Evolutionary conservation across 2,329 filamentous ascomycete species (phyloP), one percentile per base, ranked within the genome.

Genomic region (Celoporthe dispersa): DNA sequence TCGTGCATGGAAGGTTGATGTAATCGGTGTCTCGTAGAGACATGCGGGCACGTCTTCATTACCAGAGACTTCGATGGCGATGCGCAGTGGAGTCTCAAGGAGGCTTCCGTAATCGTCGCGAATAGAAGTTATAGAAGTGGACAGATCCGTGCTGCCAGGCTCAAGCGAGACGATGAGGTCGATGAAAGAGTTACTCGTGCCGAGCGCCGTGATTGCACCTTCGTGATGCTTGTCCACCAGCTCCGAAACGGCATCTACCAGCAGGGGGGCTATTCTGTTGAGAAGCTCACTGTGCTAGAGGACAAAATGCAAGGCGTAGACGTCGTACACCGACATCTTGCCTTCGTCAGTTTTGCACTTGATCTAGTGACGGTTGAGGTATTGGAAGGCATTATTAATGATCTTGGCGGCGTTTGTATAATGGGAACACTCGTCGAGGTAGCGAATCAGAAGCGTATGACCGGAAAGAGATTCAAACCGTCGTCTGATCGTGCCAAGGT

Each of bases 231-330:
- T 53, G n/a, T 53, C n/a, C n/a, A 53, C 51, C 4, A 53, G 51
- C 51, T 25, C 51, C 22, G 51, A 25, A 53, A 53, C 12, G n/a
- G 51, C 25, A 9, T 53, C 51, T 28, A 53, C 51, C n/a, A 53
- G n/a, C n/a, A 53, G 51, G 51, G 8, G 25, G 14, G 51, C 8
- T 53, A 53, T 28, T n/a, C 28, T 11, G n/a, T 53, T 53, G 51
- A 53, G 28, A 9, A 53, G n/a, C n/a, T 53, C n/a, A 25, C n/a
- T 28, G 11, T 53, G 51, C 51, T n/a, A 53, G 25, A 28, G 7
- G 51, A 53, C 51, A n/a, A 53, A 22, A 14, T 53, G 51, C 51
- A 53, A n/a, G n/a, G 51, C 28, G 51, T 53, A 53, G 51, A 53
- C n/a, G 51, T 53, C 51, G n/a, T 28, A 53, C 7, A 53, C 14